phyloP scores from a whole-genome alignment of 2,329 filamentous ascomycete species.

The Fusarium sp. region DNA sequence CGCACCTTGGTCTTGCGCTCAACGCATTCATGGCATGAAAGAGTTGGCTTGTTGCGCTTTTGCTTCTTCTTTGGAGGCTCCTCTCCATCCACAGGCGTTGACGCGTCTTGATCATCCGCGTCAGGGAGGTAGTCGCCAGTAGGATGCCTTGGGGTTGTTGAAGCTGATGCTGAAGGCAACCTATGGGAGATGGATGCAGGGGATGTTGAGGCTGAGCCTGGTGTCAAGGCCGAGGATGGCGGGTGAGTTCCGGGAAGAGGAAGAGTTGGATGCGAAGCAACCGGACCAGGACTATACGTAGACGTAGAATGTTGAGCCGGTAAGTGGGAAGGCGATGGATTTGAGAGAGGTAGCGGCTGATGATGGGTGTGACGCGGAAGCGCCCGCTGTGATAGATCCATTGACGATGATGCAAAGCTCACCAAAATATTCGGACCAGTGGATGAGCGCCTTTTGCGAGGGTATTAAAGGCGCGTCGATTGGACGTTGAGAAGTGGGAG shows the following conservation, averaged over 20 bases:
- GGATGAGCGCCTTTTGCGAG: slow-evolving; percentile 18
- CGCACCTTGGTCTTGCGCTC: slow-evolving; percentile 82
- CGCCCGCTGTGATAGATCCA: slow-evolving; percentile 46
- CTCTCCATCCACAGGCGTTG: slow-evolving; percentile 40
- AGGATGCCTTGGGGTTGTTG: slow-evolving; percentile 29
- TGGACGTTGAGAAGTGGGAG: slow-evolving; percentile 7
- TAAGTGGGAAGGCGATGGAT: slow-evolving; percentile 33
- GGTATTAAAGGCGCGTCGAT: slow-evolving; percentile 18
- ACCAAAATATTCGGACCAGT: slow-evolving; percentile 17
- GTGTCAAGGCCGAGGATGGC: slow-evolving; percentile 40
- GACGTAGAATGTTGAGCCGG: slow-evolving; percentile 36
- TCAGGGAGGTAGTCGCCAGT: slow-evolving; percentile 34
- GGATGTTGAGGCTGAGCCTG: slow-evolving; percentile 45
- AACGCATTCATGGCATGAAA: slow-evolving; percentile 83
- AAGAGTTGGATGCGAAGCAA: slow-evolving; percentile 21
- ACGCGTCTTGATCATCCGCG: slow-evolving; percentile 37
- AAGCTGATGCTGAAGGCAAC: slow-evolving; percentile 37
- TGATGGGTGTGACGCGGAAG: slow-evolving; percentile 42
- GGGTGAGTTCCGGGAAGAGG: slow-evolving; percentile 32
- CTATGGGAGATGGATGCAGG: slow-evolving; percentile 43
- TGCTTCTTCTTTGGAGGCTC: slow-evolving; percentile 75
- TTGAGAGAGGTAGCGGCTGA: slow-evolving; percentile 30
- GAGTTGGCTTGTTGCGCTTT: slow-evolving; percentile 84
- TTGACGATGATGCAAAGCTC: slow-evolving; percentile 21
- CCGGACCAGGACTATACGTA: slow-evolving; percentile 33